A percentile compares a stretch with the other conserved stretches of the same genome.
These are phyloP conservation scores for Silene latifolia DNA, from an alignment of 148 eudicot species.

Conservation along the genomic window DNA sequence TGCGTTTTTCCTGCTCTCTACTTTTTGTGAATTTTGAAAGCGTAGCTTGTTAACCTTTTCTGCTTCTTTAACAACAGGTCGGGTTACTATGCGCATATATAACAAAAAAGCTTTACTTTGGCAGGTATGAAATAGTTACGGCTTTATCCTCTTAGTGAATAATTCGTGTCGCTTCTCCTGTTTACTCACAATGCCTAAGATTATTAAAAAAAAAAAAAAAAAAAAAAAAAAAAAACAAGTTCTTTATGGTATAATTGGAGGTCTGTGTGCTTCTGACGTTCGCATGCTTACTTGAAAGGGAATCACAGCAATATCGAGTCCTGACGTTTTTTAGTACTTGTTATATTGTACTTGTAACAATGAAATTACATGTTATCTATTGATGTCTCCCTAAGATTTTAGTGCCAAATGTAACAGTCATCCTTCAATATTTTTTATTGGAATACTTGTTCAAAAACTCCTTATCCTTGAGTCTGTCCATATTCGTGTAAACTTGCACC, in stretches of 20 bases:
- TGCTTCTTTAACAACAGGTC: slow-evolving; percentile 29
- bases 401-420: neutral
- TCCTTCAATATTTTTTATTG: neutral
- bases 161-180: neutral
- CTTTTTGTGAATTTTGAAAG: neutral
- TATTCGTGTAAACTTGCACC: neutral
- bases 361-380: no score
- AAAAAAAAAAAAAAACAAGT: no score
- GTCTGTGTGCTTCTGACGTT: no score
- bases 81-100: slow-evolving; percentile 52
- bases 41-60: neutral
- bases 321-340: no score
- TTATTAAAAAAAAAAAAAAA: no score
- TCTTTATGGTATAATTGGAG: no score
- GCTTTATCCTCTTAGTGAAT: neutral
- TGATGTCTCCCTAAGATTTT: neutral
- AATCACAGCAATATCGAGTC: no score
- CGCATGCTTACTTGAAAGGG: no score
- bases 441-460: no score
- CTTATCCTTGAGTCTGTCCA: neutral
- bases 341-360: no score
- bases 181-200: neutral
- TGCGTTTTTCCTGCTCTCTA: neutral
- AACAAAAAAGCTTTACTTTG: slow-evolving; percentile 44
- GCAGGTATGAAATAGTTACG: slow-evolving; percentile 32